Base-by-base conservation (phyloP, 2,329 filamentous ascomycete genomes). In the Trichoderma harzianum region DNA sequence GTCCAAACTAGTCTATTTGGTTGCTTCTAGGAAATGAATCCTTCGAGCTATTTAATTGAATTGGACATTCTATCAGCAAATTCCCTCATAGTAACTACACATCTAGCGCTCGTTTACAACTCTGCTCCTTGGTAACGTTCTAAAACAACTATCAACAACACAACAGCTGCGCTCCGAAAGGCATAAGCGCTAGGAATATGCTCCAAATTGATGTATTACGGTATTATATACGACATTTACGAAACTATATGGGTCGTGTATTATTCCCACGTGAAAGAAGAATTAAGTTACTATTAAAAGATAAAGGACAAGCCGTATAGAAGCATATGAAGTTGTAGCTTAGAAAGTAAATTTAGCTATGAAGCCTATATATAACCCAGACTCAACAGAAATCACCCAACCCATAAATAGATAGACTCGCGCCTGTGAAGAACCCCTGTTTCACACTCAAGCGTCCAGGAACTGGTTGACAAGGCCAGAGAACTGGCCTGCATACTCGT, bases 401-500 rank as follows among this genome's bases (percentile, higher is more conserved):
- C 21, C 47, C 5, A 53, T 3, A 24, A 24, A 12, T 28, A 30
- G 16, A 57, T n/a, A 24, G n/a, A 51, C n/a, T 1, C 16, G 18
- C 16, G 39, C 16, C n/a, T 6, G 18, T 1, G 16, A 11, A 43
- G 11, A 16, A 4, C 10, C 51, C 24, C 18, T 7, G 4, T 7
- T 57, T 7, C 16, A 10, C 3, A 43, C 7, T 43, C 3, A 39
- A 16, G 14, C 11, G 5, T 71, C 61, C 2, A 71, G 18, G 61
- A 71, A 58, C 12, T 51, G 61, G 34, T 66, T 66, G 24, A 65
- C 55, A 14, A 66, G 24, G 11, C 26, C 12, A 5, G 47, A 58
- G 18, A 66, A 58, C 18, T 71, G 61, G 32, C 18, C 32, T n/a
- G 61, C 61, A 43, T 66, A 66, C 32, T 66, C 69, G 18, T 71